Base-by-base conservation (phyloP, 495 filamentous ascomycete genomes). In the Aspergillus sclerotiicarbonarius region DNA sequence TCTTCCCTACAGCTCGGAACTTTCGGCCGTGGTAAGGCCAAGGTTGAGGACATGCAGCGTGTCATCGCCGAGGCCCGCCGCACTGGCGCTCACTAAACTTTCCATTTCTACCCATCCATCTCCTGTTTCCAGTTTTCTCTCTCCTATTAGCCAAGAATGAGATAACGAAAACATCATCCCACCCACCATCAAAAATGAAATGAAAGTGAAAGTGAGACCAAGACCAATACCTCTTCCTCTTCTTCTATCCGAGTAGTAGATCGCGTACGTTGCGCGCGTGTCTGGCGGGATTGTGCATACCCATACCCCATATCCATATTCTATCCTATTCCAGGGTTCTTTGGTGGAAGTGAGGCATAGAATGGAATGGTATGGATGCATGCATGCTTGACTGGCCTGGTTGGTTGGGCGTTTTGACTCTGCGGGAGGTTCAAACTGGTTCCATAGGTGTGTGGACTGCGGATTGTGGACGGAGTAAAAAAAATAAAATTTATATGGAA, bases 41-140 rank as follows among this genome's bases (percentile, higher is more conserved):
- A 98, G 91, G 94, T 97, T 62, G 94, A 98, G 74, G 92, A 96
- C 82, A 90, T 98, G 80, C 88, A 90, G 80, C 86, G 89, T 68
- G 89, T 98, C 75, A 98, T 98, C 78, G 92, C 92, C 67, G 94
- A 98, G 84, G 87, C 91, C 65, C 90, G 94, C 71, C 84, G 94
- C 69, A 80, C 67, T 54, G 86, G 72, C 69, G 78, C 79, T 79
- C 90, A 92, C 84, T 92, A 90, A 85, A 80, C 65, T 62, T 58
- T 56, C 67, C 70, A 64, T 64, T 64, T 62, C 62, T 69, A 69
- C 69, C 58, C 61, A 61, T 64, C 65, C 56, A 61, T 51, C 45
- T 54, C 47, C 35, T 31, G 47, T 60, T 30, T 54, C 51, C 48
- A 55, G 54, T 64, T 71, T 62, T 68, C 63, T 72, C 63, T 46